Conservation (phyloP, 2,329 filamentous ascomycete genomes). For the Ustulina deusta region DNA sequence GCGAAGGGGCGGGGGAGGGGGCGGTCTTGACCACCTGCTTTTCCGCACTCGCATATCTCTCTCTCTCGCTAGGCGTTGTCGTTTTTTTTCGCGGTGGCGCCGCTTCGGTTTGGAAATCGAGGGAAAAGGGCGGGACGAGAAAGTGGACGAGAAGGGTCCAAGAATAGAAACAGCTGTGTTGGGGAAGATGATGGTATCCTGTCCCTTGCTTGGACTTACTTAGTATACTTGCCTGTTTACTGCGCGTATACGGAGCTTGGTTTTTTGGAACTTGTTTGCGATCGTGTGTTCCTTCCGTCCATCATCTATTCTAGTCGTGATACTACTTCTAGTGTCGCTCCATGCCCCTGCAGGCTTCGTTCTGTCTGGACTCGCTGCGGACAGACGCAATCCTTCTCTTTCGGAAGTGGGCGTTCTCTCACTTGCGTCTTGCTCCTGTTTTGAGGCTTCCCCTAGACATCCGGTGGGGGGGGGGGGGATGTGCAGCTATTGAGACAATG, state of each 20-base stretch:
- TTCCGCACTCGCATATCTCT: background rate
- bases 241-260: background rate
- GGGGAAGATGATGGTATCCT: background rate
- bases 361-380: background rate
- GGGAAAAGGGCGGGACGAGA: background rate
- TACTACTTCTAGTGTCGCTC: background rate
- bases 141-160: background rate
- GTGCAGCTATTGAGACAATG: background rate
- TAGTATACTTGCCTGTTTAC: too few species aligned
- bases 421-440: conserved; percentile 1
- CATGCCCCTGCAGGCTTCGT: background rate
- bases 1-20: conserved; percentile 5
- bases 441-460: background rate
- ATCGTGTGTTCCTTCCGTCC: background rate
- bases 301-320: background rate
- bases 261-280: conserved; percentile 5
- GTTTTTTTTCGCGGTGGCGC: background rate
- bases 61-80: background rate
- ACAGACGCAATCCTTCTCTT: background rate
- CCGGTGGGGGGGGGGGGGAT: background rate
- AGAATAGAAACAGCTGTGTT: background rate
- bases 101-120: background rate
- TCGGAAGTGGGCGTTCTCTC: background rate
- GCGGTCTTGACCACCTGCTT: background rate
- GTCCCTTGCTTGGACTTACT: conserved; percentile 1